These are phyloP conservation scores for Puccinia coronata DNA, from an alignment of 1,284 basidiomycete species.

Conservation along the genomic window DNA sequence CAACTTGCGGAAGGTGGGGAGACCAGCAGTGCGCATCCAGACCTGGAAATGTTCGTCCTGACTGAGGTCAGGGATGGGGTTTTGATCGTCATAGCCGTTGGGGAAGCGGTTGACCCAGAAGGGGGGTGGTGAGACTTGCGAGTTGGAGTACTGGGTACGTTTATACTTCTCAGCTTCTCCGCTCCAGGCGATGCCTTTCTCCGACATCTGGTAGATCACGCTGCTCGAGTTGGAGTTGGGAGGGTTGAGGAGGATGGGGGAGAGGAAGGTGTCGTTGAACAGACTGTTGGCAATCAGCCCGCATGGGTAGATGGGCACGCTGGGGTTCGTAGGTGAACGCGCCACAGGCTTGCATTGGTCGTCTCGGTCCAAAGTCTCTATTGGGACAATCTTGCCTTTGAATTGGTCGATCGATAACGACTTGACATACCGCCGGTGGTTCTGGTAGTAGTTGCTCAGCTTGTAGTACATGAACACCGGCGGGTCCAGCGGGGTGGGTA, in stretches of 20 bases:
- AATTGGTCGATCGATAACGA: constrained; percentile 84
- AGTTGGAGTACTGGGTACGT: constrained; percentile 55
- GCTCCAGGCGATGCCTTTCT: constrained; percentile 85
- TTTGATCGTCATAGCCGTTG: constrained; percentile 69
- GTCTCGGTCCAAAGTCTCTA: constrained; percentile 64
- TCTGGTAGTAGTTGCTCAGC: constrained; percentile 73
- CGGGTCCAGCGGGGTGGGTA: constrained; percentile 74
- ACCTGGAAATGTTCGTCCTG: constrained; percentile 94
- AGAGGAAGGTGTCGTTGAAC: constrained; percentile 90
- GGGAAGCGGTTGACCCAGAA: constrained; percentile 80
- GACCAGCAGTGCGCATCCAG: constrained; percentile 97
- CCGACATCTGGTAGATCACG: constrained; percentile 71
- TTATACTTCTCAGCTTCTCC: constrained; percentile 87
- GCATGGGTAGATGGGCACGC: constrained; percentile 81
- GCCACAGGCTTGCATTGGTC: constrained; percentile 90
- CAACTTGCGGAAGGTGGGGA: constrained; percentile 94
- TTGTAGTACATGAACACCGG: constrained; percentile 95
- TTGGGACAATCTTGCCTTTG: constrained; percentile 69
- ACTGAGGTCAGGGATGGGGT: constrained; percentile 73
- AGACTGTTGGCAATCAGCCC: constrained; percentile 97
- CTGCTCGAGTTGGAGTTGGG: constrained; percentile 59
- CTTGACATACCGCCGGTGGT: constrained; percentile 96
- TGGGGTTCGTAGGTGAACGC: constrained; percentile 59
- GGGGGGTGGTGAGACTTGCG: constrained; percentile 80
- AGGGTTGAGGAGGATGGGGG: constrained; percentile 67